Percentiles rank a stretch among this genome's conserved stretches.
Evolutionary conservation across 2,329 filamentous ascomycete species (phyloP).

Genomic region (Graphiopsis chlorocephala): DNA sequence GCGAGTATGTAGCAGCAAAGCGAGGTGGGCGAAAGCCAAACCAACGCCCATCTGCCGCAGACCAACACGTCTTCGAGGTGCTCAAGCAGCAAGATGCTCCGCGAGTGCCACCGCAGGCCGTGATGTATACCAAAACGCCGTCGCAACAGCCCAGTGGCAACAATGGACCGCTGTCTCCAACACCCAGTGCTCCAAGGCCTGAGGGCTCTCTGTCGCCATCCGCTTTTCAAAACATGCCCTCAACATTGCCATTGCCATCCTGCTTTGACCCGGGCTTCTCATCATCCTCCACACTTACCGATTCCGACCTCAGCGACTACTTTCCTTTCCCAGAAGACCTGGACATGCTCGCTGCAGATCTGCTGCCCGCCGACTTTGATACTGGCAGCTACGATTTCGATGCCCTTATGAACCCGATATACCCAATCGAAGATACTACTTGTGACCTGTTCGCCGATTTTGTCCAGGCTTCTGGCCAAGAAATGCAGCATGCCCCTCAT

Average conservation of each 20-base stretch:
- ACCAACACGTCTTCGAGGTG: neutral
- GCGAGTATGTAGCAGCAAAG: constrained; percentile 35
- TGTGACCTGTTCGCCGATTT: neutral
- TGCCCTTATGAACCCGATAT: neutral
- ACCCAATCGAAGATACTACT: neutral
- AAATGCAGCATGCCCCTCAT: neutral
- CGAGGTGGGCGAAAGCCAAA: constrained; percentile 27
- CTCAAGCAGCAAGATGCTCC: neutral
- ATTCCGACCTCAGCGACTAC: neutral
- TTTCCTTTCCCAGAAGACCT: neutral
- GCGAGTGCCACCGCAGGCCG: neutral
- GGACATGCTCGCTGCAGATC: neutral
- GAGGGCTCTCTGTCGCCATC: neutral
- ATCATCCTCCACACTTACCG: neutral
- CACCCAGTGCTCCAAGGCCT: neutral
- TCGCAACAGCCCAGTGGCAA: constrained; percentile 6
- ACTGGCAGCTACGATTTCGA: neutral
- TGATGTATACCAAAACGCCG: constrained; percentile 14
- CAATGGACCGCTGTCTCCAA: neutral
- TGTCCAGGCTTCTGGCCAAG: neutral
- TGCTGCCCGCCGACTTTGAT: neutral
- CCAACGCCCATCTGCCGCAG: neutral
- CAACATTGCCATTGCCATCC: neutral
- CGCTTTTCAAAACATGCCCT: neutral
- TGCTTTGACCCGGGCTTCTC: neutral